phyloP scores from a whole-genome alignment of 2,329 filamentous ascomycete species.

The Aspergillus oerlinghausenensis region DNA sequence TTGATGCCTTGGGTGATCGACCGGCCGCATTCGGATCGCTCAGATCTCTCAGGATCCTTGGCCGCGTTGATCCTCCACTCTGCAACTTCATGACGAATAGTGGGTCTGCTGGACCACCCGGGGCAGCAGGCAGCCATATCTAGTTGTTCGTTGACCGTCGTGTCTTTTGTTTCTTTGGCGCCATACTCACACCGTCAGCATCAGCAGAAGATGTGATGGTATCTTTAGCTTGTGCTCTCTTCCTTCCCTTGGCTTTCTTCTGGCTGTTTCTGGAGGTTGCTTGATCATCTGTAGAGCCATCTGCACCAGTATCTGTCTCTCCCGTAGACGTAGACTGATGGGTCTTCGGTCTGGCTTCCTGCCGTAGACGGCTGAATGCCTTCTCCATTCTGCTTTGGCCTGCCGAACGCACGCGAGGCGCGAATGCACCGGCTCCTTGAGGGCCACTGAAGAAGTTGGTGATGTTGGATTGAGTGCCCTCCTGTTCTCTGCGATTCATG shows the following conservation, averaged over 20 bases:
- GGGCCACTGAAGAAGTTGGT: slow-evolving; percentile 81
- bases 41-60: slow-evolving; percentile 3
- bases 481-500: slow-evolving; percentile 82
- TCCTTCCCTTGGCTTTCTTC: slow-evolving; percentile 13
- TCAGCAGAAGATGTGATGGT: not conserved
- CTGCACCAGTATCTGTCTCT: slow-evolving; percentile 2
- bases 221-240: slow-evolving; percentile 10
- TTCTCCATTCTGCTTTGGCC: slow-evolving; percentile 71
- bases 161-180: slow-evolving; percentile 25
- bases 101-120: slow-evolving; percentile 3
- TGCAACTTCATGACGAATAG: slow-evolving; percentile 15
- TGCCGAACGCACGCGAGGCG: slow-evolving; percentile 59
- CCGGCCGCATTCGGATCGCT: slow-evolving; percentile 2
- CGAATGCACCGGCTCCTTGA: slow-evolving; percentile 59
- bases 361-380: slow-evolving; percentile 64
- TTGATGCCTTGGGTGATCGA: slow-evolving; percentile 4
- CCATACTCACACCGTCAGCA: slow-evolving; percentile 11
- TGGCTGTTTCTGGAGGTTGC: not conserved
- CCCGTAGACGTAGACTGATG: slow-evolving; percentile 11
- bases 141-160: slow-evolving; percentile 6
- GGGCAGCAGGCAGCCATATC: not conserved
- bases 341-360: slow-evolving; percentile 42
- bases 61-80: not conserved
- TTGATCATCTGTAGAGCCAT: slow-evolving; percentile 4
- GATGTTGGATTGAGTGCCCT: slow-evolving; percentile 94